phyloP scores from a whole-genome alignment of 495 filamentous ascomycete genomes.

The Hypomontagnella submonticulosa region DNA sequence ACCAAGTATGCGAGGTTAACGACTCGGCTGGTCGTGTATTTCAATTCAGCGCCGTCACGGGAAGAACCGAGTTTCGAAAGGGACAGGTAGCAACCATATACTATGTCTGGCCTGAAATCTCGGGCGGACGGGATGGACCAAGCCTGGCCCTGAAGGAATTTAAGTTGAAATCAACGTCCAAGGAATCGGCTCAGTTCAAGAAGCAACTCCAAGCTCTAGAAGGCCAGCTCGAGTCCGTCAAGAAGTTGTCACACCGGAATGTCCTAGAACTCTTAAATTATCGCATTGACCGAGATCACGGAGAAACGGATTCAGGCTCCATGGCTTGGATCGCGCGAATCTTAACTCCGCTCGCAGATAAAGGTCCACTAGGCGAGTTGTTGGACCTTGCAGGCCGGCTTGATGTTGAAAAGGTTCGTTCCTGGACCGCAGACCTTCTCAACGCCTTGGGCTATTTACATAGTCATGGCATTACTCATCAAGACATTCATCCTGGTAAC shows the following conservation, averaged over 20 bases:
- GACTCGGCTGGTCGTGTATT: slow-evolving; percentile 66
- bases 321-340: slow-evolving; percentile 80
- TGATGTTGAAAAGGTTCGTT: slow-evolving; percentile 74
- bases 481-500: slow-evolving; percentile 78
- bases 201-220: slow-evolving; percentile 74
- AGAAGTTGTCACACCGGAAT: slow-evolving; percentile 79
- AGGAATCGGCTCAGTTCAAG: slow-evolving; percentile 68
- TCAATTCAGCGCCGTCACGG: slow-evolving; percentile 71
- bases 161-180: slow-evolving; percentile 65
- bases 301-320: slow-evolving; percentile 50
- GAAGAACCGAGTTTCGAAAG: slow-evolving; percentile 66
- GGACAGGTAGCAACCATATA: slow-evolving; percentile 70
- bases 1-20: slow-evolving; percentile 70
- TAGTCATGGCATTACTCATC: slow-evolving; percentile 81
- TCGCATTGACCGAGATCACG: slow-evolving; percentile 69
- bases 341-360: slow-evolving; percentile 80
- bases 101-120: slow-evolving; percentile 72
- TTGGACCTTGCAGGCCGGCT: slow-evolving; percentile 81
- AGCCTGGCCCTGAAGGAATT: slow-evolving; percentile 78
- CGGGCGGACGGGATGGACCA: slow-evolving; percentile 62
- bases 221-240: slow-evolving; percentile 74
- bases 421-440: slow-evolving; percentile 90
- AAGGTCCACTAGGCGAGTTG: slow-evolving; percentile 83
- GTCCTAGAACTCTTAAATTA: slow-evolving; percentile 82
- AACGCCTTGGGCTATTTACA: slow-evolving; percentile 90